phyloP scores from a whole-genome alignment of 2,329 filamentous ascomycete genomes.

The Colletotrichum caudatum region DNA sequence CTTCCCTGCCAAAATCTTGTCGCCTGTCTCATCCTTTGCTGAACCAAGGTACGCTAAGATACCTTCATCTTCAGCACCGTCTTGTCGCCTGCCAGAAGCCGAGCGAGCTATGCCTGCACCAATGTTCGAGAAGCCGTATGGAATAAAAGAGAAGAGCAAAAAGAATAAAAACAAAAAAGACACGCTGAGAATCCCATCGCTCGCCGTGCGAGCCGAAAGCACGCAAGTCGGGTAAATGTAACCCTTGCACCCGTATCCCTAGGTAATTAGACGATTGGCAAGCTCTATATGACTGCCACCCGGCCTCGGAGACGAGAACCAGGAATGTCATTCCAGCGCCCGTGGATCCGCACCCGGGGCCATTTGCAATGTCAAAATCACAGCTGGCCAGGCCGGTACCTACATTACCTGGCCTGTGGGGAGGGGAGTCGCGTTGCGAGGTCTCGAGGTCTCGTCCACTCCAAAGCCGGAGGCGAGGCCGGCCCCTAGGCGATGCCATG shows the following conservation, averaged over 20 bases:
- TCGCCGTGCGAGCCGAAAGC: not conserved
- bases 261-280: not conserved
- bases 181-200: not conserved
- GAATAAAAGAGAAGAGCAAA: not conserved
- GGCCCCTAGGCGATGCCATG: not conserved
- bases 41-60: not conserved
- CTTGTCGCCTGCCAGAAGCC: not conserved
- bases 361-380: slow-evolving; percentile 37
- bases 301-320: slow-evolving; percentile 13
- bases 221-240: not conserved
- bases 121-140: slow-evolving; percentile 6
- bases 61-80: not conserved
- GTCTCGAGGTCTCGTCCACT: slow-evolving; percentile 10
- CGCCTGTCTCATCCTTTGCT: slow-evolving; percentile 16
- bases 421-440: slow-evolving; percentile 16
- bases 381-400: slow-evolving; percentile 28
- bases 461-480: too few species aligned
- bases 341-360: slow-evolving; percentile 31
- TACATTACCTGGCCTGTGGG: not conserved
- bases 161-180: not conserved
- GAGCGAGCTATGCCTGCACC: not conserved
- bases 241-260: not conserved
- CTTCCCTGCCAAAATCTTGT: slow-evolving; percentile 2
- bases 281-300: not conserved
- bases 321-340: slow-evolving; percentile 18